Evolutionary conservation across 352 stramenopile genomes (phyloP), one percentile per base, ranked within the genome.

Genomic region (Phytopythium chamaehyphon): DNA sequence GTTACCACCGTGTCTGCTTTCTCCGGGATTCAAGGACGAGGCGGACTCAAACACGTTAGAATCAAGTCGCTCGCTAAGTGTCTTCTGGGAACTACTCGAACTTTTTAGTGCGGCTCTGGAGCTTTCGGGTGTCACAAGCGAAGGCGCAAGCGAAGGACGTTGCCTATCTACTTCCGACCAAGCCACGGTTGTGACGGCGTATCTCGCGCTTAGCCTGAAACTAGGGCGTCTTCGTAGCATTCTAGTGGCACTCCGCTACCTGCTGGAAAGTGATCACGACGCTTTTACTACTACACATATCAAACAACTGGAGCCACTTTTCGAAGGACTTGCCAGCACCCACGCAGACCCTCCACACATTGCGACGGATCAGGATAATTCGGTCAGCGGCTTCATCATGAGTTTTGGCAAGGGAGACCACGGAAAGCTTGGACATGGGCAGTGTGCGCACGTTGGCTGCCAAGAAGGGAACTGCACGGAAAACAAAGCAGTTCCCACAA

Each of bases 321-420:
- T 89, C 24, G 38, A 37, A 21, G 75, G 83, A 9, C 45, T 92
- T n/a, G 57, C 60, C 15, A 24, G 50, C 16, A 56, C 73, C 14
- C 54, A 47, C 0, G 51, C 68, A 2, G 70, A 88, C 19, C 37
- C 45, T 16, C 46, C 40, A 15, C 57, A 52, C 2, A 51, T 44
- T 24, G 18, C 66, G 2, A 54, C 72, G 1, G 42, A 44, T 28
- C 37, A 67, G 24, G 69, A 88, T 19, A 58, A 76, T 1, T 38
- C 51, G 1, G 21, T 46, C 1, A 62, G 47, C 2, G 83, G 83
- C 0, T 80, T 77, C 40, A 53, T 93, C n/a, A 79, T 93, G 65
- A 93, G 75, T 38, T 94, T 94, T 49, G 83, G 83, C 10, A 92
- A 94, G 45, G 83, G 83, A 2, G 83, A 92, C 36, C 83, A 94